Percentiles rank a stretch among this genome's conserved stretches.
phyloP scores from a whole-genome alignment of 192 early-diverging fungal species.

The Martensiomyces pterosporus region DNA sequence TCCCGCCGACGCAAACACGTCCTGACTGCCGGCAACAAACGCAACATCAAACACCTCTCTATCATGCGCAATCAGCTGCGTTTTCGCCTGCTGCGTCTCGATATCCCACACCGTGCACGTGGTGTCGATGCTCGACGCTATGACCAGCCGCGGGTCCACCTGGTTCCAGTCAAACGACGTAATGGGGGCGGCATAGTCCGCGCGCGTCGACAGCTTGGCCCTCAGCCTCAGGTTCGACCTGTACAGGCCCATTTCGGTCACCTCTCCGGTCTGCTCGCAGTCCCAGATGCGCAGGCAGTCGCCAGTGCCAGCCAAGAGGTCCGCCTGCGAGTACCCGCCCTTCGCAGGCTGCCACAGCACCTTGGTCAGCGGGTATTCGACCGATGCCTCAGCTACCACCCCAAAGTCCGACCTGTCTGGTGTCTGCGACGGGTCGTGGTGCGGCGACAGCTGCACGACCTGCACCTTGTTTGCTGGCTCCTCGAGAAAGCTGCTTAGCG shows the following conservation, averaged over 20 bases:
- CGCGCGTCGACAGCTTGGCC: slow-evolving; percentile 51
- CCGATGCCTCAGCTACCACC: slow-evolving; percentile 67
- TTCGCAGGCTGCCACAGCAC: slow-evolving; percentile 80
- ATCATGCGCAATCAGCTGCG: slow-evolving; percentile 99
- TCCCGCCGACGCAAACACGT: slow-evolving; percentile 97
- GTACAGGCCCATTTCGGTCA: slow-evolving; percentile 26
- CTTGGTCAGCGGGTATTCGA: slow-evolving; percentile 89
- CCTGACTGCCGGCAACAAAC: slow-evolving; percentile 74
- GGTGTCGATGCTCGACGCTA: slow-evolving; percentile 95
- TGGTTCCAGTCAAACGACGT: slow-evolving; percentile 99
- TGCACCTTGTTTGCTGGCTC: slow-evolving; percentile 60
- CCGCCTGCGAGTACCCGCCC: slow-evolving; percentile 39
- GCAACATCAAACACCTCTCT: slow-evolving; percentile 98
- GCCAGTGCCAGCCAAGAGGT: slow-evolving; percentile 83
- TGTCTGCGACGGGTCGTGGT: slow-evolving; percentile 38
- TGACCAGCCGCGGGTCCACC: slow-evolving; percentile 73
- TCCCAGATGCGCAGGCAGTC: slow-evolving; percentile 92
- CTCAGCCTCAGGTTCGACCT: slow-evolving; percentile 27
- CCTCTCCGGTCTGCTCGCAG: slow-evolving; percentile 54
- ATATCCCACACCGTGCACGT: slow-evolving; percentile 99
- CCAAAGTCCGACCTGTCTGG: slow-evolving; percentile 64
- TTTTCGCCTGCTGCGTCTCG: slow-evolving; percentile 93
- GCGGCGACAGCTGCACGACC: slow-evolving; percentile 44
- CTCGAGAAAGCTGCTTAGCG: slow-evolving; percentile 76
- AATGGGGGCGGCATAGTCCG: slow-evolving; percentile 83